phyloP scores from a whole-genome alignment of 2,329 filamentous ascomycete species.

The Cytospora piceicola region DNA sequence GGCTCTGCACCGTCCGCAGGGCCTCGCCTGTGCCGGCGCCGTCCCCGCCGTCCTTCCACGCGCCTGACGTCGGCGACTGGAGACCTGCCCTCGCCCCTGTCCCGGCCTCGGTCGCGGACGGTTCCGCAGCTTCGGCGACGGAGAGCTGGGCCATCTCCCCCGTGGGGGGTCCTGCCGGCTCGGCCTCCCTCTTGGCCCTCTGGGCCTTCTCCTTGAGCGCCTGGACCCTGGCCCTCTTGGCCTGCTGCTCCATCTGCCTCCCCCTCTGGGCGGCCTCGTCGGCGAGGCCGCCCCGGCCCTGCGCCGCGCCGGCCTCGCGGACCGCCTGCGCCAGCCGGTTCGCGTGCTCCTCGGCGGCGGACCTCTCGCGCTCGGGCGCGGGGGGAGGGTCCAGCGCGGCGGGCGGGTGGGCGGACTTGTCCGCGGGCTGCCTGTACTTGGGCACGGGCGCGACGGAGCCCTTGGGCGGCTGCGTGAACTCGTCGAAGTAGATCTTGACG shows the following conservation, averaged over 20 bases:
- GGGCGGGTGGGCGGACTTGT: conserved; percentile 38
- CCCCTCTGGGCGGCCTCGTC: conserved; percentile 69
- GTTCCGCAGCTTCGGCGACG: conserved; percentile 7
- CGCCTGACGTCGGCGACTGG: conserved; percentile 50
- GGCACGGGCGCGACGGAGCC: conserved; percentile 54
- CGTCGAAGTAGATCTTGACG: conserved; percentile 70
- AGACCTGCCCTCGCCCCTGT: conserved; percentile 37
- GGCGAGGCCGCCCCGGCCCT: conserved; percentile 57
- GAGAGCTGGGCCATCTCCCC: conserved; percentile 29
- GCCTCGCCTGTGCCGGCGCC: conserved; percentile 32
- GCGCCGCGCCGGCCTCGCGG: conserved; percentile 36
- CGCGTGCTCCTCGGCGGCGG: conserved; percentile 31
- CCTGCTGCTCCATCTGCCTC: conserved; percentile 67
- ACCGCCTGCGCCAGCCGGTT: conserved; percentile 28
- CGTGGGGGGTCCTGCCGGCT: conserved; percentile 22
- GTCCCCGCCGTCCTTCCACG: conserved; percentile 43
- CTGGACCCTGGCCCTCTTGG: conserved; percentile 62
- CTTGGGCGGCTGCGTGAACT: conserved; percentile 61
- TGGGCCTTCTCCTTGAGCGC: conserved; percentile 57
- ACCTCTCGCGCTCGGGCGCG: conserved; percentile 33
- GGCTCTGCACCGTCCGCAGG: conserved; percentile 47
- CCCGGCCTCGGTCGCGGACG: conserved; percentile 21
- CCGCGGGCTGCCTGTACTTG: conserved; percentile 41
- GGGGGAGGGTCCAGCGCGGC: conserved; percentile 34
- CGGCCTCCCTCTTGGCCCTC: conserved; percentile 26